Conservation (phyloP, 805 yeast genomes). For the Grigorovia humatica region DNA sequence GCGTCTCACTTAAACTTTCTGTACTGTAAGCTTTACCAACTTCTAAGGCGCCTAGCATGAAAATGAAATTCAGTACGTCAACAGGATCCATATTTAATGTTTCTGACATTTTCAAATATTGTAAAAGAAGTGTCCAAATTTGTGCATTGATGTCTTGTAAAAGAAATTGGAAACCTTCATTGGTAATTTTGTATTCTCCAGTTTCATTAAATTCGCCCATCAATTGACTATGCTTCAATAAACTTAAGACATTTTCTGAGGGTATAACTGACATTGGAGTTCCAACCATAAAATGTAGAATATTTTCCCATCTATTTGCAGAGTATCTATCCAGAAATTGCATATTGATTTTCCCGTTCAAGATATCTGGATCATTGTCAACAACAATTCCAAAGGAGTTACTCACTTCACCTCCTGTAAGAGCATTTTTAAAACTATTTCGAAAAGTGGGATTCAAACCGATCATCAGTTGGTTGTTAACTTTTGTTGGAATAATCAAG, state of each 20-base stretch:
- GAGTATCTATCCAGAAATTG: constrained; percentile 71
- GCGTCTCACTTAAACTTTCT: constrained; percentile 64
- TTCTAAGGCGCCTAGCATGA: constrained; percentile 87
- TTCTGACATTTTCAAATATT: constrained; percentile 78
- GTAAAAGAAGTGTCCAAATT: constrained; percentile 84
- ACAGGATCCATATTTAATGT: constrained; percentile 88
- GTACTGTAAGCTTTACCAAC: constrained; percentile 78
- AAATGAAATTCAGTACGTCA: constrained; percentile 86
- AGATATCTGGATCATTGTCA: constrained; percentile 38
- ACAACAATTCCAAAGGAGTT: constrained; percentile 71
- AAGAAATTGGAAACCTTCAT: constrained; percentile 86
- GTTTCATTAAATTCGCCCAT: constrained; percentile 55
- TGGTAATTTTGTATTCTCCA: constrained; percentile 58
- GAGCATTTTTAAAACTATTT: constrained; percentile 64
- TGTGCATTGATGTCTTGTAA: constrained; percentile 90
- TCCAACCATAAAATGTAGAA: constrained; percentile 95
- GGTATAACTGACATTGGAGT: constrained; percentile 64
- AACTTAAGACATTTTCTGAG: constrained; percentile 67
- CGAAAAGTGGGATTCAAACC: constrained; percentile 66
- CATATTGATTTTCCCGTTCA: constrained; percentile 41
- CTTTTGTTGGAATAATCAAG: constrained; percentile 39
- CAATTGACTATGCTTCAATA: constrained; percentile 70
- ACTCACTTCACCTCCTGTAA: constrained; percentile 65
- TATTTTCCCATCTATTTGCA: constrained; percentile 84
- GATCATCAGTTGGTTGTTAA: constrained; percentile 20